Evolutionary conservation across 306 rosid genomes (phyloP).

Genomic region (Citrullus colocynthis): DNA sequence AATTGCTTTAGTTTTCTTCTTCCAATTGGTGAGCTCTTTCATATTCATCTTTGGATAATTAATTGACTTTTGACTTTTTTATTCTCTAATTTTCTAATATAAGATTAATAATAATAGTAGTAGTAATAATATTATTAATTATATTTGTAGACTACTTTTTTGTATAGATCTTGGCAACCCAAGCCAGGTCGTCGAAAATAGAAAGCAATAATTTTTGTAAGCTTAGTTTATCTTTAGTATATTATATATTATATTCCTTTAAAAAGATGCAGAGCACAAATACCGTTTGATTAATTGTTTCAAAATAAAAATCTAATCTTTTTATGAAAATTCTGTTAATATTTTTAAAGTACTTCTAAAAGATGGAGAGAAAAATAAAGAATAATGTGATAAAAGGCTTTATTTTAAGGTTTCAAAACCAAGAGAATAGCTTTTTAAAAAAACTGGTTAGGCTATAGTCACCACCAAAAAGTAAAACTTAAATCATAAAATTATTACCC

Average conservation of each 20-base stretch:
- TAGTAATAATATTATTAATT: too few relatives aligned
- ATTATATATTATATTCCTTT: not conserved
- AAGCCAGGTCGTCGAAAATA: not conserved
- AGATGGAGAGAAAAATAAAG: too few relatives aligned
- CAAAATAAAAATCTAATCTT: not conserved
- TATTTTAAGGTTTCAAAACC: too few relatives aligned
- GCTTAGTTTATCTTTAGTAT: not conserved
- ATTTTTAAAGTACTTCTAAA: too few relatives aligned
- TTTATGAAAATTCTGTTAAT: too few relatives aligned
- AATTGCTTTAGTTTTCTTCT: constrained; percentile 2
- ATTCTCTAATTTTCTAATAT: not conserved
- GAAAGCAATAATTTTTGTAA: not conserved
- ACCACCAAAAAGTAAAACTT: too few relatives aligned
- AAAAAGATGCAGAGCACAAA: not conserved
- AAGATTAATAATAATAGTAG: not conserved
- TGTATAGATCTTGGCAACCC: not conserved
- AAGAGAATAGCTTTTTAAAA: too few relatives aligned
- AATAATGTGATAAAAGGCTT: too few relatives aligned
- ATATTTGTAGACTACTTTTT: not conserved
- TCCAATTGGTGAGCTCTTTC: not conserved
- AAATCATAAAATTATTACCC: too few relatives aligned
- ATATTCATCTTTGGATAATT: not conserved
- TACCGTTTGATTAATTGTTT: not conserved
- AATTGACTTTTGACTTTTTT: not conserved
- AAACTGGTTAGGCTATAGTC: too few relatives aligned